These are phyloP conservation scores for Diaporthe caulivora DNA, from an alignment of 2,329 filamentous ascomycete species.

Conservation along the genomic window DNA sequence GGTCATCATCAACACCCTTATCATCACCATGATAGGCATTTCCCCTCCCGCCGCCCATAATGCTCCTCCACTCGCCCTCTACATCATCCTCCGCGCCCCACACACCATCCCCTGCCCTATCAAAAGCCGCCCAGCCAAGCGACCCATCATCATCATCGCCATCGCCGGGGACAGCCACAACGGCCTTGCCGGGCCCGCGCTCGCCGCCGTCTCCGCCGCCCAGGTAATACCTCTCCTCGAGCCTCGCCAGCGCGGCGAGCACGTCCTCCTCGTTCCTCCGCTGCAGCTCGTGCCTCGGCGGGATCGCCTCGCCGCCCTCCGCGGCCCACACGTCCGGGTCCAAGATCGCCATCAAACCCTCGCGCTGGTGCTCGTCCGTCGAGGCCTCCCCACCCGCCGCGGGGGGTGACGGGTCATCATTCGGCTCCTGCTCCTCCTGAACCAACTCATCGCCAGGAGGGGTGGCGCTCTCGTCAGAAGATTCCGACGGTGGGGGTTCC, in stretches of 20 bases:
- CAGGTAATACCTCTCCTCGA: not conserved
- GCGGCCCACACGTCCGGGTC: slow-evolving; percentile 34
- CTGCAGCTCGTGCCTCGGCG: slow-evolving; percentile 21
- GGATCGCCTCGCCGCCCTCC: not conserved
- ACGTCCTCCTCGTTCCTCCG: slow-evolving; percentile 18
- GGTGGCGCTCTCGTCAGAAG: too few species aligned
- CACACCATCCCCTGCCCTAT: too few species aligned
- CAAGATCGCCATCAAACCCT: slow-evolving; percentile 23
- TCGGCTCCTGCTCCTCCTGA: not conserved
- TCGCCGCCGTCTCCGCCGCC: too few species aligned
- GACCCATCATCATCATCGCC: not conserved
- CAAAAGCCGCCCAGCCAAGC: too few species aligned
- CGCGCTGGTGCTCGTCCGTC: not conserved
- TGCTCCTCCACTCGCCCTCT: not conserved
- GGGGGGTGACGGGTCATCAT: too few species aligned
- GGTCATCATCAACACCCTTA: not conserved
- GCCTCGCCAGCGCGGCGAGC: slow-evolving; percentile 20
- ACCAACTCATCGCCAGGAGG: not conserved
- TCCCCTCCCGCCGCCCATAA: too few species aligned
- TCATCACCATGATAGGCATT: not conserved
- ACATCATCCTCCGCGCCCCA: too few species aligned
- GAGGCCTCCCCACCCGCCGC: not conserved
- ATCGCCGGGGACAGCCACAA: not conserved
- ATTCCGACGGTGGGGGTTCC: not conserved
- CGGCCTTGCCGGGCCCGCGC: too few species aligned